Percentiles rank a stretch among this genome's conserved stretches.
Conservation (phyloP, 768 basidiomycete species). For the Lentinula guzmanii region DNA sequence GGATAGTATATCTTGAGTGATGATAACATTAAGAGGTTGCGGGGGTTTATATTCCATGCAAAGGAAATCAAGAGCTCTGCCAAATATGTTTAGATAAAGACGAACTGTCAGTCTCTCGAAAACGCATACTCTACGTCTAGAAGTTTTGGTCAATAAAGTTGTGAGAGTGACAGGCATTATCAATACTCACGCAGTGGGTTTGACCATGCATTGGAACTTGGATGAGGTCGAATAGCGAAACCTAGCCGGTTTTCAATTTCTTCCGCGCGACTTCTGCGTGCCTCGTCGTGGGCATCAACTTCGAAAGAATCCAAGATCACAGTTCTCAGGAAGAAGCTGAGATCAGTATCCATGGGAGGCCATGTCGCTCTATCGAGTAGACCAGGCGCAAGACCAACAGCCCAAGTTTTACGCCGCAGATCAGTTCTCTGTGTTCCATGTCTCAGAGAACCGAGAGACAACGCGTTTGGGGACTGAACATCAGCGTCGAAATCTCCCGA, state of each 20-base stretch:
- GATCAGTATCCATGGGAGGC: conserved; percentile 83
- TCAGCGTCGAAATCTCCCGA: conserved; percentile 43
- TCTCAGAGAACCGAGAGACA: conserved; percentile 20
- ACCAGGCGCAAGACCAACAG: conserved; percentile 67
- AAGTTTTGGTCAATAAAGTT: background rate
- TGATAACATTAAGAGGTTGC: conserved; percentile 64
- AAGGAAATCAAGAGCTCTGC: conserved; percentile 81
- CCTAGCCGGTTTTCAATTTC: conserved; percentile 76
- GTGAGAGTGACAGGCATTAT: background rate
- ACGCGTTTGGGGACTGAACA: conserved; percentile 7
- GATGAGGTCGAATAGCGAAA: conserved; percentile 77
- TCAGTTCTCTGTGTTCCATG: conserved; percentile 21
- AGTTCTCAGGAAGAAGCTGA: conserved; percentile 77
- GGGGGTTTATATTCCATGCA: conserved; percentile 91
- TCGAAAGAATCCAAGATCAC: conserved; percentile 82
- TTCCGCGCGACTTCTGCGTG: conserved; percentile 29
- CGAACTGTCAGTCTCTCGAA: no score
- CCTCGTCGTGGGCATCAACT: conserved; percentile 23
- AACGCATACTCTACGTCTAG: conserved; percentile 28
- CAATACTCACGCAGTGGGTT: conserved; percentile 72
- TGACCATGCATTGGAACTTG: conserved; percentile 69
- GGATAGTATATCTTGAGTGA: conserved; percentile 64
- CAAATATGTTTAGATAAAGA: background rate
- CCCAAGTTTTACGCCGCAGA: conserved; percentile 36
- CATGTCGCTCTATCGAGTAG: conserved; percentile 72